Percentiles rank a stretch among this genome's conserved stretches.
These are phyloP conservation scores for Suillus hirtellus DNA, from an alignment of 768 basidiomycete genomes.

Conservation along the genomic window DNA sequence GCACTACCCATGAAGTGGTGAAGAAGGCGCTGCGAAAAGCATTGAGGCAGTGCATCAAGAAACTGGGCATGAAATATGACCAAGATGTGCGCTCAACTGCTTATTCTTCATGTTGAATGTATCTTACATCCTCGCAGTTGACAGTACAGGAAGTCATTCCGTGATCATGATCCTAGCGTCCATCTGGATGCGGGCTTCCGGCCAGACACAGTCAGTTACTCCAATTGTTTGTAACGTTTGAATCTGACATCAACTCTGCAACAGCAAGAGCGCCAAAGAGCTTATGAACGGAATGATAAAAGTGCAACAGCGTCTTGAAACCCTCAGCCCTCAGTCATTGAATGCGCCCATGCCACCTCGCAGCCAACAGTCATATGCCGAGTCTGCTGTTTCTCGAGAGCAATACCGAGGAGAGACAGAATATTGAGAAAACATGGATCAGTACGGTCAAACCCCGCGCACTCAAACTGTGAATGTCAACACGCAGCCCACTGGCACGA, in stretches of 20 bases:
- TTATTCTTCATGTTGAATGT: slow-evolving; percentile 4
- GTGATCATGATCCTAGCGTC: slow-evolving; percentile 67
- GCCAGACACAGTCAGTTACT: slow-evolving; percentile 34
- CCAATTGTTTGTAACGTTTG: background rate
- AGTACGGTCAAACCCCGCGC: slow-evolving; percentile 58
- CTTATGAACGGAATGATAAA: slow-evolving; percentile 70
- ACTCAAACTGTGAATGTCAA: slow-evolving; percentile 73
- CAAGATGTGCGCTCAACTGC: slow-evolving; percentile 51
- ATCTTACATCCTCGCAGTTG: slow-evolving; percentile 44
- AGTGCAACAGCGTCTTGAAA: slow-evolving; percentile 74
- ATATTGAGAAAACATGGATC: slow-evolving; percentile 44
- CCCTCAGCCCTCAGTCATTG: slow-evolving; percentile 43
- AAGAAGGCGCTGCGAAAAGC: slow-evolving; percentile 81
- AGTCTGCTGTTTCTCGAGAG: slow-evolving; percentile 33
- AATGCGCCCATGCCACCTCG: slow-evolving; percentile 31
- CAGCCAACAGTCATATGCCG: slow-evolving; percentile 35
- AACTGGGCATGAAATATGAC: slow-evolving; percentile 63
- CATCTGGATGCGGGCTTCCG: slow-evolving; percentile 47
- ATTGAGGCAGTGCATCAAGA: slow-evolving; percentile 75
- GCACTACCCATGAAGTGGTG: slow-evolving; percentile 67
- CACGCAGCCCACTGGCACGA: slow-evolving; percentile 66
- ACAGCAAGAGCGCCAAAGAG: slow-evolving; percentile 61
- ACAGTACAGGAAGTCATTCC: slow-evolving; percentile 61
- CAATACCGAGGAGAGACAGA: slow-evolving; percentile 33
- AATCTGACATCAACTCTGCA: slow-evolving; percentile 13